Evolutionary conservation across 164 flowering plant genomes (phyloP), one percentile per base, ranked within the genome.

Genomic region (Umbellularia californica): DNA sequence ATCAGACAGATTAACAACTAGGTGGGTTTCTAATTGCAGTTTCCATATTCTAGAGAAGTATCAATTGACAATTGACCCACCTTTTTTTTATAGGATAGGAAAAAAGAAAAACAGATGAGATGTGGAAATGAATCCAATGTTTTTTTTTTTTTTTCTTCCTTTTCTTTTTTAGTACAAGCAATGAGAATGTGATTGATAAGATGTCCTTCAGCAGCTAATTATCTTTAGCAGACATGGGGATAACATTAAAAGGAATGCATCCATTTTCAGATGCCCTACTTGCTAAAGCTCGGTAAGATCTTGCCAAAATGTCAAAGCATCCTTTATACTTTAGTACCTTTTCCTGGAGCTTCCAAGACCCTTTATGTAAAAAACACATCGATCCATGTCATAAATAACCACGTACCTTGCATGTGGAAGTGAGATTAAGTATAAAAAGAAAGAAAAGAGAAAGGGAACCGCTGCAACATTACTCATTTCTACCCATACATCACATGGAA

Each of bases 291-390:
- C 55, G 80, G 75, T 75, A 79, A 82, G 82, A 79, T 82, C 76
- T 71, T 71, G 81, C 88, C 90, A 88, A 89, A 87, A 87, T 77
- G 73, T 84, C 80, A 76, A 82, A 79, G 60, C 79, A 78, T 64
- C 79, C 83, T 85, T 80, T 75, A 58, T 70, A 62, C 73, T 73
- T 60, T 33, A 64, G 13, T 70, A 69, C 66, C 74, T 70, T 74
- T 77, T 65, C 81, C 67, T 64, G 62, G 78, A 76, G 71, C 28
- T 74, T 77, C 24, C 65, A 22, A 55, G 62, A 62, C 65, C 51
- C 79, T 68, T 70, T 74, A 50, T 81, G 68, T 68, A 75, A 68
- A 66, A 51, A 55, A 60, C 52, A 72, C 50, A 41, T 68, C 28
- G 11, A 74, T 76, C 76, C 81, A 77, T 77, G 65, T 75, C 72